A percentile compares a stretch with the other conserved stretches of the same genome.
Conservation (phyloP, 2,329 filamentous ascomycete species). For the Xylariaceae sp. region DNA sequence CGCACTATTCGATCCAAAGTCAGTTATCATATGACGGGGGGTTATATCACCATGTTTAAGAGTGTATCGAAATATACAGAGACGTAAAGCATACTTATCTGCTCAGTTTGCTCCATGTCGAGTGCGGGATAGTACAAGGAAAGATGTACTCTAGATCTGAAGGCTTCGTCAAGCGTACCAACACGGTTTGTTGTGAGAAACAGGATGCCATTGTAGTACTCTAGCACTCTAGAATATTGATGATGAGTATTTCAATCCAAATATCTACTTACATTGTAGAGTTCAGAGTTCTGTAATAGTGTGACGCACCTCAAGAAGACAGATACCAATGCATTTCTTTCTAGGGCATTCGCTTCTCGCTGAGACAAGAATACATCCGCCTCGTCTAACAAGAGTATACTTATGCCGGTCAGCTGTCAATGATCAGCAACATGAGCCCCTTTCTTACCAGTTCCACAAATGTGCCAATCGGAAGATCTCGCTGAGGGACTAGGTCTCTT, state of each 20-base stretch:
- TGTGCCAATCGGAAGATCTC: conserved; percentile 10
- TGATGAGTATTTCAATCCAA: neutral
- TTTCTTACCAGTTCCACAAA: conserved; percentile 8
- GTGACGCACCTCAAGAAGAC: neutral
- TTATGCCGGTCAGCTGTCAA: neutral
- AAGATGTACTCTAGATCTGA: conserved; percentile 38
- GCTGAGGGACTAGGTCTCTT: conserved; percentile 3
- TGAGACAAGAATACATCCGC: conserved; percentile 3
- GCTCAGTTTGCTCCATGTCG: neutral
- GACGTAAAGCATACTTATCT: neutral
- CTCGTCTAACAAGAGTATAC: conserved; percentile 7
- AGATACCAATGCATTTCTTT: conserved; percentile 7
- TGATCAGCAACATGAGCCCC: neutral
- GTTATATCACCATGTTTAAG: no score
- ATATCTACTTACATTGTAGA: no score
- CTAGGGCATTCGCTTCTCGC: conserved; percentile 1
- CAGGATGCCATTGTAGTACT: conserved; percentile 38
- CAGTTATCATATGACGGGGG: no score
- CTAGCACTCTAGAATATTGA: conserved; percentile 18
- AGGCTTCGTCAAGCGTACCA: conserved; percentile 40
- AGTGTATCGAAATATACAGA: no score
- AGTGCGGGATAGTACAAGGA: conserved; percentile 30
- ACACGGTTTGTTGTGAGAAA: conserved; percentile 44
- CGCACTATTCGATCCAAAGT: conserved; percentile 1
- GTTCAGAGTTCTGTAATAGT: no score